A percentile compares a stretch with the other conserved stretches of the same genome.
phyloP scores from a whole-genome alignment of 148 eudicot genomes.

The Polygonum aviculare region DNA sequence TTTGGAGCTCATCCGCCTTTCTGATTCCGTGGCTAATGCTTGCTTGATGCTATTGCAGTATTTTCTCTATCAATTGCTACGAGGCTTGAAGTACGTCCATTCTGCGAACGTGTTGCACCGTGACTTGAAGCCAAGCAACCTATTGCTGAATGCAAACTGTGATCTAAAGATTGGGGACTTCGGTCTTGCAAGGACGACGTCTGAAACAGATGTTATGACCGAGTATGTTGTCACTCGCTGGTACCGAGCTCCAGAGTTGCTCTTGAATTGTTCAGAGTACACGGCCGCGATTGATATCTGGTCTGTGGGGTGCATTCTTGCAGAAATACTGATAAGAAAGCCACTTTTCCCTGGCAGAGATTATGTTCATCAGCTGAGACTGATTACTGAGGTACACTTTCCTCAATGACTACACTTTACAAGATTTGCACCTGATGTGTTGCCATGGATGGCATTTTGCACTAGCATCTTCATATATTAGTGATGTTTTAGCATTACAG shows the following conservation, averaged over 20 bases:
- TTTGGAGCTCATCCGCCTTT: not conserved
- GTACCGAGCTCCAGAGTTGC: conserved; percentile 50
- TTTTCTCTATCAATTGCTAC: conserved; percentile 35
- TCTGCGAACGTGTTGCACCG: conserved; percentile 52
- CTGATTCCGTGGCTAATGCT: not conserved
- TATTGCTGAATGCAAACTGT: conserved; percentile 38
- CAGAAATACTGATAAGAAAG: conserved; percentile 35
- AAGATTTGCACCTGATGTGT: not conserved
- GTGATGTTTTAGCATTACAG: not conserved
- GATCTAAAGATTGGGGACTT: conserved; percentile 45
- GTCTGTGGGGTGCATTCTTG: conserved; percentile 50
- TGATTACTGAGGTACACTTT: conserved; percentile 35
- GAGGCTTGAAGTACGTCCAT: conserved; percentile 45
- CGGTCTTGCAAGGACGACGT: conserved; percentile 51
- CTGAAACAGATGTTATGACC: conserved; percentile 51
- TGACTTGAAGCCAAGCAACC: conserved; percentile 44
- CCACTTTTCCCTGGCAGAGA: conserved; percentile 49
- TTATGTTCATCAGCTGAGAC: conserved; percentile 45
- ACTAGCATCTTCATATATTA: not conserved
- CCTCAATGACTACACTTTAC: not conserved
- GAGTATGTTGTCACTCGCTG: conserved; percentile 52
- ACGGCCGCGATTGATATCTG: conserved; percentile 53
- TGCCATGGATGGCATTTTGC: not conserved
- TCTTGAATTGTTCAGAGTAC: conserved; percentile 44
- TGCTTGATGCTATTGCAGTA: conserved; percentile 26